Percentiles rank a stretch among this genome's conserved stretches.
Evolutionary conservation across 495 filamentous ascomycete species (phyloP).

Genomic region (Penicillium taxi): DNA sequence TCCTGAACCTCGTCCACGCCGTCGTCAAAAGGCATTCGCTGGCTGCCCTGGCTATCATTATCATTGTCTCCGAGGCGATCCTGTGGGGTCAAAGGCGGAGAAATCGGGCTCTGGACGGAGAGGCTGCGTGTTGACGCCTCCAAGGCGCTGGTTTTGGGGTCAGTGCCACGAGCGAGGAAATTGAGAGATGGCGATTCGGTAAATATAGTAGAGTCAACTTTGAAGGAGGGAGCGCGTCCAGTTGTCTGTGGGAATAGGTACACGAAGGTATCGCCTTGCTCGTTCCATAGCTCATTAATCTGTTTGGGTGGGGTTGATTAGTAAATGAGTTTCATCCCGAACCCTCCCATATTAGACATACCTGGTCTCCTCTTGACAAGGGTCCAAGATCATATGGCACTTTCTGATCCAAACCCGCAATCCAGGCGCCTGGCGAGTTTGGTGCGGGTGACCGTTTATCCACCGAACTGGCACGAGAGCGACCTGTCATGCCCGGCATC

Average conservation of each 20-base stretch:
- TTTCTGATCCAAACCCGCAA: constrained; percentile 48
- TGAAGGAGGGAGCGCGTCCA: constrained; percentile 67
- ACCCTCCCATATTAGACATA: constrained; percentile 22
- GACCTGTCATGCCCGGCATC: constrained; percentile 46
- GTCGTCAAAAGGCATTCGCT: constrained; percentile 37
- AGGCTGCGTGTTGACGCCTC: constrained; percentile 36
- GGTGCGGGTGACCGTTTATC: constrained; percentile 16
- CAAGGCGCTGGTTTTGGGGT: constrained; percentile 31
- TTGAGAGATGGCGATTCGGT: constrained; percentile 61
- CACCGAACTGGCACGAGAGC: constrained; percentile 31
- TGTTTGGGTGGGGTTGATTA: constrained; percentile 19
- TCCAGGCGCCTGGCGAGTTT: constrained; percentile 48
- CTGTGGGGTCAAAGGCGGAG: constrained; percentile 31
- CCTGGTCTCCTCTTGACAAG: constrained; percentile 53
- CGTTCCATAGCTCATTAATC: constrained; percentile 86
- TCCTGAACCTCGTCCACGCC: constrained; percentile 41
- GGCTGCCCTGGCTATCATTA: constrained; percentile 36
- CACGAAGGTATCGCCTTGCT: constrained; percentile 71
- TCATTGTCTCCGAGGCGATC: constrained; percentile 34
- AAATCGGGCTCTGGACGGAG: constrained; percentile 33
- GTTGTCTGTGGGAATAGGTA: constrained; percentile 68
- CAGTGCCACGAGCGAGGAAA: constrained; percentile 58
- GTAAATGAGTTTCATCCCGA: background rate
- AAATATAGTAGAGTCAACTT: constrained; percentile 62
- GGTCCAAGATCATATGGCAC: constrained; percentile 54